Evolutionary conservation across 306 rosid species (phyloP).

Genomic region (Lathyrus tuberosus): DNA sequence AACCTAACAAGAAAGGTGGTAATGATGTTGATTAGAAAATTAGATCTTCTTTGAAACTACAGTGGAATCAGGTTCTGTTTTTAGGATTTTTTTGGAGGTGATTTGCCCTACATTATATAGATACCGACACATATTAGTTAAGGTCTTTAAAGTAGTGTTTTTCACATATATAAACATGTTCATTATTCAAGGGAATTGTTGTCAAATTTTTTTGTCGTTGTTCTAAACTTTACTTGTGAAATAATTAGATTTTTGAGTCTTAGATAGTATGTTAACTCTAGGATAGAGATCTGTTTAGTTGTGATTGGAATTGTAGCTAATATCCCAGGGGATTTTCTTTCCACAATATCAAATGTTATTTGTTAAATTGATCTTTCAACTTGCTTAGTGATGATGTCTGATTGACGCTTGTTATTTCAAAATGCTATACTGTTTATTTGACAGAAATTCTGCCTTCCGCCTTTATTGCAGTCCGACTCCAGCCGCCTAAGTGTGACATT

Average conservation of each 20-base stretch:
- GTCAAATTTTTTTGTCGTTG: neutral
- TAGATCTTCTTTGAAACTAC: neutral
- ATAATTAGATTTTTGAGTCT: conserved; percentile 9
- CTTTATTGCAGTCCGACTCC: no score
- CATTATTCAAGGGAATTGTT: neutral
- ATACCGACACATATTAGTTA: conserved; percentile 9
- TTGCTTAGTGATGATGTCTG: neutral
- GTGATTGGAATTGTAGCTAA: conserved; percentile 4
- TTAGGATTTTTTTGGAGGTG: neutral
- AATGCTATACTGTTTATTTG: conserved; percentile 7
- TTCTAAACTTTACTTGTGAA: neutral
- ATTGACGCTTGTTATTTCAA: conserved; percentile 10
- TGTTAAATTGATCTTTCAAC: neutral
- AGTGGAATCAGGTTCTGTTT: conserved; percentile 41
- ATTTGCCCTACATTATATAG: conserved; percentile 17
- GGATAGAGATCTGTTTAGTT: conserved; percentile 12
- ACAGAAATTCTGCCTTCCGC: no score
- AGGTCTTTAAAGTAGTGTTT: conserved; percentile 9
- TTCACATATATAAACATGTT: conserved; percentile 2
- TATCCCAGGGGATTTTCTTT: neutral
- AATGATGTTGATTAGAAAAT: conserved; percentile 36
- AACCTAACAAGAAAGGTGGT: conserved; percentile 48
- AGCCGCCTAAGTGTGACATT: no score
- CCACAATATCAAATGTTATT: neutral
- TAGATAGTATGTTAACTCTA: conserved; percentile 7